Base-by-base conservation (phyloP, 257 asterid genomes). In the Solanum pennellii region DNA sequence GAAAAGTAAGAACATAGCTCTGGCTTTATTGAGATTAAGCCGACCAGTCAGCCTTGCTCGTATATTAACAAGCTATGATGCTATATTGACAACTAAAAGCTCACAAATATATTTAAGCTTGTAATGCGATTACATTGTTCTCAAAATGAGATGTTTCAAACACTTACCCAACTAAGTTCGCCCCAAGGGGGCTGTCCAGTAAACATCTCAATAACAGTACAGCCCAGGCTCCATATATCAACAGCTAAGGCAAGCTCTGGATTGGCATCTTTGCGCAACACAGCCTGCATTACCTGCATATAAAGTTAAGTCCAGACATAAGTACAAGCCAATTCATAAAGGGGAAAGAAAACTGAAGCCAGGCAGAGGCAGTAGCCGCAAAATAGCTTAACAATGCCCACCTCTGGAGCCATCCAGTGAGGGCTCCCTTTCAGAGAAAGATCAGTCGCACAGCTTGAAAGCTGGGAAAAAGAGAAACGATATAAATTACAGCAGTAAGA, bases 381-480 rank as follows among this genome's bases (percentile, higher is more conserved):
- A 77, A 74, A 73, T 65, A 31, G 79, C 76, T 11, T 80, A n/a
- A 41, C 86, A 82, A 80, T 88, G 80, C 79, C 86, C 91, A 96
- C 99, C 98, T 96, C 99, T 12, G 99, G 99, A 80, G 98, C 98
- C 98, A 96, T 93, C 99, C 99, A 96, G 84, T 94, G 95, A 45
- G 98, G 98, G 84, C 96, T 95, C 56, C 98, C 98, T 90, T 95
- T 94, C 91, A 95, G 89, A 13, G 98, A 94, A 89, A 95, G 95
- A 56, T 93, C 91, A 56, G 76, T 86, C 76, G 87, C 91, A 31
- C 83, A 49, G 9, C 91, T 95, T 4, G 90, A 85, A 88, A 96
- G 96, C 98, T 94, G 92, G 56, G 52, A 31, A 60, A 88, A 91
- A 59, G 45, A 87, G 27, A 23, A 83, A 44, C 3, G 5, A 86